Evolutionary conservation across 2,329 filamentous ascomycete genomes (phyloP).

Genomic region (Xylaria multiplex): DNA sequence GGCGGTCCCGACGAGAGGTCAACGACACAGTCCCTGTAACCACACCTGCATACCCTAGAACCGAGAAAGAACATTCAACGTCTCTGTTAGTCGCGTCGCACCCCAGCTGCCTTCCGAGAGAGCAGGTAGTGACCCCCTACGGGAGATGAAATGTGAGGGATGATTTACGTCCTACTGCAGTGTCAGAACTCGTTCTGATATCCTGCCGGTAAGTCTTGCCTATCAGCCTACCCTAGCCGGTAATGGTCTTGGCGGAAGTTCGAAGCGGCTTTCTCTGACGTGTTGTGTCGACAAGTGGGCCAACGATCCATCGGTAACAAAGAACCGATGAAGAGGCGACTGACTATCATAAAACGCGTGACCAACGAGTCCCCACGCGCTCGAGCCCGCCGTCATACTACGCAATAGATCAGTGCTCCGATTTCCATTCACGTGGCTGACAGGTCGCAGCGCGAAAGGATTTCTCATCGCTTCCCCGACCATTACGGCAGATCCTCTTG

Average conservation of each 20-base stretch:
- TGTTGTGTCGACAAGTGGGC: conserved; percentile 28
- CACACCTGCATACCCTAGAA: conserved; percentile 31
- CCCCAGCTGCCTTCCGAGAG: conserved; percentile 8
- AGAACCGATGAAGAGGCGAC: conserved; percentile 1
- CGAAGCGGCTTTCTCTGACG: conserved; percentile 18
- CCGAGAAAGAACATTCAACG: conserved; percentile 22
- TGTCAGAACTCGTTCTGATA: conserved; percentile 12
- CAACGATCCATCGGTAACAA: conserved; percentile 22
- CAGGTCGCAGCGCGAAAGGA: conserved; percentile 21
- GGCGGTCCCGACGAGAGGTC: conserved; percentile 28
- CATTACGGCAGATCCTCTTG: conserved; percentile 17
- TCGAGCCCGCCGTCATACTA: conserved; percentile 3
- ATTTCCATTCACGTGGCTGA: conserved; percentile 31
- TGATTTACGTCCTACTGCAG: conserved; percentile 2
- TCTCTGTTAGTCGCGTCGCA: conserved; percentile 18
- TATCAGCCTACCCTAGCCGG: conserved; percentile 16
- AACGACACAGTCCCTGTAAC: conserved; percentile 30
- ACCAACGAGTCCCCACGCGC: conserved; percentile 19
- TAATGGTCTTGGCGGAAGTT: conserved; percentile 32
- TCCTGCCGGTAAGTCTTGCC: conserved; percentile 25
- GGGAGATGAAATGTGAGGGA: conserved; percentile 25
- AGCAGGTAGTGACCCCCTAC: conserved; percentile 2
- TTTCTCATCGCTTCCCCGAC: conserved; percentile 11
- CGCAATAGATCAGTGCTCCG: conserved; percentile 16
- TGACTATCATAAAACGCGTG: conserved; percentile 6